Evolutionary conservation across 164 flowering plant species (phyloP), one percentile per base, ranked within the genome.

Genomic region (Chimonanthus praecox): DNA sequence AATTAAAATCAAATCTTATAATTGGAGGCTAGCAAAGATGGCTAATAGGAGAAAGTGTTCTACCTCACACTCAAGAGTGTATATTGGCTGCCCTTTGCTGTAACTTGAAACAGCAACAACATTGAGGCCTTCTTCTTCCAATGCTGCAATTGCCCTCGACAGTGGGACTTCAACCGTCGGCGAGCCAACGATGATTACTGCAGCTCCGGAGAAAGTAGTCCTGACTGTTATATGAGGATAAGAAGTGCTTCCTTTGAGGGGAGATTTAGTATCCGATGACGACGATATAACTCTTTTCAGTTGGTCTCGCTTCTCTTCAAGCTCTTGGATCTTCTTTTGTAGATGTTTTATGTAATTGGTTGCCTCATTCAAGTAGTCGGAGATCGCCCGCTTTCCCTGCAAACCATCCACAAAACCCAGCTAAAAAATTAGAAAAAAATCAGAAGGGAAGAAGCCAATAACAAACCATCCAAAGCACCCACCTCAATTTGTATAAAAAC

Each of bases 21-120:
- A 54, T 54, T 54, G 33, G 33, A 33, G 33, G n/a, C 16, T 1
- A 16, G 45, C 16, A n/a, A 49, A n/a, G 9, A 20, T 16, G 8
- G 10, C 9, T 11, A 65, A 4, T 6, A 47, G 49, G 18, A 10
- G 18, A 58, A 13, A 18, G 21, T 47, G 0, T 5, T 8, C 47
- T 80, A 86, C 91, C 89, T 86, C 80, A 3, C 79, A 58, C 45
- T 79, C 83, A 58, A 88, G 80, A 7, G 78, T 77, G 76, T 84
- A 75, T 44, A 83, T 21, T 6, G 72, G 44, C 47, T 65, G 74
- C 21, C 74, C 78, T 49, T 85, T 73, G 1, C 78, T 79, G 73
- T 64, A 75, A 16, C 82, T 62, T 43, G 84, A 83, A 65, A 70
- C 69, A 73, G 84, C 83, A 73, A 76, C 68, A 60, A 83, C 85